phyloP scores from a whole-genome alignment of 192 early-diverging fungal genomes.

The Coemansia reversa region DNA sequence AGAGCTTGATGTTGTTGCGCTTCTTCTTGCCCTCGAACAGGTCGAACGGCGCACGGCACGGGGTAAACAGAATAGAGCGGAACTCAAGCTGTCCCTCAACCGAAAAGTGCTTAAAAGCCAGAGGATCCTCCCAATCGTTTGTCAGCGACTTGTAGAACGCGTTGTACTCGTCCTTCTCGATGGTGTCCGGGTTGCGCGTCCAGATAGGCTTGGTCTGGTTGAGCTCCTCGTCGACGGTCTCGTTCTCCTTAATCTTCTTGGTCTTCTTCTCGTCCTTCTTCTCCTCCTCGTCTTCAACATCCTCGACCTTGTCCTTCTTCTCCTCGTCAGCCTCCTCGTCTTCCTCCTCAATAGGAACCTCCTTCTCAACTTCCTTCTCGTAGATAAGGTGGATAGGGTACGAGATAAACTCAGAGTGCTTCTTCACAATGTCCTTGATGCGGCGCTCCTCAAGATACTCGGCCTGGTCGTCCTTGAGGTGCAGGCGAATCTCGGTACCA shows the following conservation, averaged over 20 bases:
- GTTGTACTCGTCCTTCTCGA: constrained; percentile 94
- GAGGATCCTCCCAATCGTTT: constrained; percentile 99
- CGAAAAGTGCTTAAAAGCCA: constrained; percentile 98
- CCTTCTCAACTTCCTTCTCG: constrained; percentile 97
- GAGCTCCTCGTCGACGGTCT: constrained; percentile 78
- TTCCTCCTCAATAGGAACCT: constrained; percentile 91
- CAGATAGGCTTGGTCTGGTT: constrained; percentile 99
- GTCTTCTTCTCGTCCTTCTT: constrained; percentile 70
- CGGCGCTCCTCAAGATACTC: constrained; percentile 99
- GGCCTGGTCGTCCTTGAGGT: constrained; percentile 97
- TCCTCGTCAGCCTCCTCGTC: constrained; percentile 70
- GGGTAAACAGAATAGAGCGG: constrained; percentile 97
- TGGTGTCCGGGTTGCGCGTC: constrained; percentile 98
- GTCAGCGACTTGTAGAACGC: constrained; percentile 98
- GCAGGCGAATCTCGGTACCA: constrained; percentile 92
- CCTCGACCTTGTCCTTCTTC: constrained; percentile 72
- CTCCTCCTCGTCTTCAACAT: constrained; percentile 73
- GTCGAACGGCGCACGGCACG: constrained; percentile 96
- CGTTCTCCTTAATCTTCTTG: constrained; percentile 61
- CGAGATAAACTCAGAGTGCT: constrained; percentile 99
- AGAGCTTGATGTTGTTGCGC: constrained; percentile 99
- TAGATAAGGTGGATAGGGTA: constrained; percentile 97
- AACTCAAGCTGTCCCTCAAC: constrained; percentile 99
- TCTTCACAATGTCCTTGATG: constrained; percentile 99
- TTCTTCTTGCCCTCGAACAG: constrained; percentile 99